Percentiles rank a stretch among this genome's conserved stretches.
Conservation (phyloP, 2,329 filamentous ascomycete species). For the Ceratocystis ficicola region DNA sequence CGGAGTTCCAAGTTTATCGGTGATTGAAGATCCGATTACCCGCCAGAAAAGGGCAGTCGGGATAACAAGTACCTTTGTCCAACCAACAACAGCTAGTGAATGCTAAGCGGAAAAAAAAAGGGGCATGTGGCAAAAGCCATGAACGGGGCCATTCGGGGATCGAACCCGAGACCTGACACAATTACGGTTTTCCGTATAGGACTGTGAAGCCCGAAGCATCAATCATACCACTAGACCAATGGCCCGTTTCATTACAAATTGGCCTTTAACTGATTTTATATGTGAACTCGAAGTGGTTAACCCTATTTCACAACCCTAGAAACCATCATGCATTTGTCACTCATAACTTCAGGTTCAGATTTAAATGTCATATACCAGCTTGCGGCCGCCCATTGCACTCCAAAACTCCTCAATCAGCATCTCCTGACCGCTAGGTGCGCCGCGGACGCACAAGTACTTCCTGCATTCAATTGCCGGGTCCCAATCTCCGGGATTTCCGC, state of each 20-base stretch:
- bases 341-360: constrained; percentile 2
- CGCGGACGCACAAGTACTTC: constrained; percentile 51
- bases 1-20: too few species aligned
- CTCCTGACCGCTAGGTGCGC: constrained; percentile 46
- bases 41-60: too few species aligned
- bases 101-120: background rate
- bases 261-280: too few species aligned
- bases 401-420: constrained; percentile 54
- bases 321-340: background rate
- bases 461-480: constrained; percentile 46
- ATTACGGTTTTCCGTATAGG: constrained; percentile 19
- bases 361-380: constrained; percentile 35
- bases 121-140: background rate
- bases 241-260: constrained; percentile 23
- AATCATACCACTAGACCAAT: constrained; percentile 23
- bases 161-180: constrained; percentile 22
- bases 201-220: constrained; percentile 21
- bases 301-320: background rate
- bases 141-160: constrained; percentile 21
- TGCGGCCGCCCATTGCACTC: constrained; percentile 44
- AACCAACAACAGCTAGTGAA: too few species aligned
- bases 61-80: too few species aligned
- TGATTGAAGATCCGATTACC: too few species aligned
- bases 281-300: fast-evolving
- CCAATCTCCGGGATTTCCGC: constrained; percentile 65